These are phyloP conservation scores for Vanrija sp. DNA, from an alignment of 1,284 basidiomycete genomes.

Conservation along the genomic window DNA sequence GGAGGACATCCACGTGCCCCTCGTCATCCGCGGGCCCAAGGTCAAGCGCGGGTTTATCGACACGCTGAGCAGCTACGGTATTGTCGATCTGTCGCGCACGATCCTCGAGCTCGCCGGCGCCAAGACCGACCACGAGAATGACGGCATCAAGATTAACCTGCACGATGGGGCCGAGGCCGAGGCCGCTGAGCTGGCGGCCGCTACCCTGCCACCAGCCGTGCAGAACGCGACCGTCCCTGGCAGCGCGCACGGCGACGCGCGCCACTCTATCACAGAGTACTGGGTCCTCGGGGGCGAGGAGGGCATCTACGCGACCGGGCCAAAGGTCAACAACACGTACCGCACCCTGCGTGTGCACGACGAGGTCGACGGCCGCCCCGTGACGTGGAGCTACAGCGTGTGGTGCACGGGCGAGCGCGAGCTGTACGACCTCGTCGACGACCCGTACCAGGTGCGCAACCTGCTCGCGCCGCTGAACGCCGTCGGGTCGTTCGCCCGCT, in stretches of 20 bases:
- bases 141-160: conserved; percentile 31
- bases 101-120: conserved; percentile 40
- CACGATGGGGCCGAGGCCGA: conserved; percentile 7
- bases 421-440: conserved; percentile 33
- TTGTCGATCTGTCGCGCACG: conserved; percentile 36
- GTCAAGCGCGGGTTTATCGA: conserved; percentile 22
- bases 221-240: neutral
- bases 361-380: conserved; percentile 6
- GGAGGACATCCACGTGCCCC: conserved; percentile 38
- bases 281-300: conserved; percentile 35
- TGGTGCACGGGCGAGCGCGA: conserved; percentile 46
- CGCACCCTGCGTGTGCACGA: conserved; percentile 33
- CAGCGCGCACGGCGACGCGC: conserved; percentile 7
- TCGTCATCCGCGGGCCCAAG: conserved; percentile 33
- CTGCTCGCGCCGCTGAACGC: conserved; percentile 22
- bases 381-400: conserved; percentile 31
- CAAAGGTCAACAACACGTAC: conserved; percentile 28
- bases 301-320: conserved; percentile 24
- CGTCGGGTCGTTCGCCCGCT: conserved; percentile 14
- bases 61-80: conserved; percentile 23
- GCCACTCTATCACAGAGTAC: conserved; percentile 33
- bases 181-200: neutral
- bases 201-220: neutral
- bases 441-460: conserved; percentile 38
- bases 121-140: conserved; percentile 28